Percentiles rank a stretch among this genome's conserved stretches.
Conservation (phyloP, 192 early-diverging fungal genomes). For the Jimgerdemannia lactiflua region DNA sequence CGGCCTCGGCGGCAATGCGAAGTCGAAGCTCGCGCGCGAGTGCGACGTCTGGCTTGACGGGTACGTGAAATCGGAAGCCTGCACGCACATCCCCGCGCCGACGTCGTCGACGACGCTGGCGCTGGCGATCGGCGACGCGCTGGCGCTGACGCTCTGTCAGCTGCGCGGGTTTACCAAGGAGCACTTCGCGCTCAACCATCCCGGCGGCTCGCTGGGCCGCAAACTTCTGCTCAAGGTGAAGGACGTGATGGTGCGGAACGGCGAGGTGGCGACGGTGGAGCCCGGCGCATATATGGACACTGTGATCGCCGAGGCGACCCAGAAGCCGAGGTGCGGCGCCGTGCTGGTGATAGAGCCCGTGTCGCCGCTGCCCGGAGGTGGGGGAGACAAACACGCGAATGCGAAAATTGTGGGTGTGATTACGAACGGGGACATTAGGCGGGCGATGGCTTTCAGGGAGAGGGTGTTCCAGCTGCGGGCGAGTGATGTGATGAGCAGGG, state of each 20-base stretch:
- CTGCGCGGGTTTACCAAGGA: slow-evolving; percentile 30
- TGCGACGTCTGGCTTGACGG: slow-evolving; percentile 40
- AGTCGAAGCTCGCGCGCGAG: slow-evolving; percentile 36
- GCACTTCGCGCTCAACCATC: slow-evolving; percentile 43
- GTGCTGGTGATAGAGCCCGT: slow-evolving; percentile 33
- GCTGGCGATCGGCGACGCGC: slow-evolving; percentile 40
- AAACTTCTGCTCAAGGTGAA: slow-evolving; percentile 30
- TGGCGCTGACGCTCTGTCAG: slow-evolving; percentile 33
- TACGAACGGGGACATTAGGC: slow-evolving; percentile 35
- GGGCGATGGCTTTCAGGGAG: slow-evolving; percentile 23
- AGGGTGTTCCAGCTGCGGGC: slow-evolving; percentile 31
- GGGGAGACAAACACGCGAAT: background rate
- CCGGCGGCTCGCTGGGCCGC: slow-evolving; percentile 39
- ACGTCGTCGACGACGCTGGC: slow-evolving; percentile 43
- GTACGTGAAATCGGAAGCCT: slow-evolving; percentile 28
- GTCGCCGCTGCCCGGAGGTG: background rate
- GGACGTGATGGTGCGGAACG: slow-evolving; percentile 24
- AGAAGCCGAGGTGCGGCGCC: slow-evolving; percentile 21
- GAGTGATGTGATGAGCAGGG: slow-evolving; percentile 25
- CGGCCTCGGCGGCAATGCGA: slow-evolving; percentile 35
- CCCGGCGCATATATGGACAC: slow-evolving; percentile 22
- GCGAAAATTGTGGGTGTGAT: slow-evolving; percentile 28
- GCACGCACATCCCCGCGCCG: slow-evolving; percentile 37
- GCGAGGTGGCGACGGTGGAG: slow-evolving; percentile 19
- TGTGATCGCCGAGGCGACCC: slow-evolving; percentile 35